These are phyloP conservation scores for Xylariaceae sp. DNA, from an alignment of 2,329 filamentous ascomycete genomes.

Conservation along the genomic window DNA sequence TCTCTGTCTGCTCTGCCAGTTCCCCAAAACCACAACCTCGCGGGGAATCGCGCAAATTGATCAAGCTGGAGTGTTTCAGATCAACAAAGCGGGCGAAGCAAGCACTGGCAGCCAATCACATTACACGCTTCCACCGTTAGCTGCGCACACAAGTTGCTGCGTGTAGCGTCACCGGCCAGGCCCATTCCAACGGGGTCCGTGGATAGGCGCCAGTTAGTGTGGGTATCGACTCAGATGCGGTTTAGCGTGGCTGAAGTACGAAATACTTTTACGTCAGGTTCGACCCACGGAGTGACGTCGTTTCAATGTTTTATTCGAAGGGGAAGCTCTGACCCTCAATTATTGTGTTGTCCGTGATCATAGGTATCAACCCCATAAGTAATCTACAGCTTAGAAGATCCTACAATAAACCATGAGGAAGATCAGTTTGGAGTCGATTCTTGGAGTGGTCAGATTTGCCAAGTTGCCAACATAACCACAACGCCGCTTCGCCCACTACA, in stretches of 20 bases:
- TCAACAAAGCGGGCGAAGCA: constrained; percentile 22
- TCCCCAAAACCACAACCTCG: too few relatives aligned
- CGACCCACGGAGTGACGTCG: background rate
- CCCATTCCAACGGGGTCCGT: background rate
- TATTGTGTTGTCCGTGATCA: background rate
- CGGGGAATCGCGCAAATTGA: constrained; percentile 16
- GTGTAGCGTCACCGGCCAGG: background rate
- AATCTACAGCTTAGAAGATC: background rate
- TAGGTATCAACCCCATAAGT: background rate
- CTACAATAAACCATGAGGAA: background rate
- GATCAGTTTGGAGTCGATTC: too few relatives aligned
- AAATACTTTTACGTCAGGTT: background rate
- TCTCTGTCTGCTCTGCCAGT: too few relatives aligned
- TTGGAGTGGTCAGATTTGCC: background rate
- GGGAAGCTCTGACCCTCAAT: background rate
- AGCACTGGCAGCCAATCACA: constrained; percentile 13
- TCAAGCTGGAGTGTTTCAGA: constrained; percentile 17
- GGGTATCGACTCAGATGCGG: too few relatives aligned
- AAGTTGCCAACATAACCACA: background rate
- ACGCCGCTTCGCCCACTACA: background rate
- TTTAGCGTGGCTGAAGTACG: background rate
- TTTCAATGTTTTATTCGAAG: background rate
- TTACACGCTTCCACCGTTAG: background rate
- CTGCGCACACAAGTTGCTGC: too few relatives aligned
- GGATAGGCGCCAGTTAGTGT: too few relatives aligned